Percentiles rank a stretch among this genome's conserved stretches.
phyloP scores from a whole-genome alignment of 2,329 filamentous ascomycete species.

The Aspergillus thermomutatus region DNA sequence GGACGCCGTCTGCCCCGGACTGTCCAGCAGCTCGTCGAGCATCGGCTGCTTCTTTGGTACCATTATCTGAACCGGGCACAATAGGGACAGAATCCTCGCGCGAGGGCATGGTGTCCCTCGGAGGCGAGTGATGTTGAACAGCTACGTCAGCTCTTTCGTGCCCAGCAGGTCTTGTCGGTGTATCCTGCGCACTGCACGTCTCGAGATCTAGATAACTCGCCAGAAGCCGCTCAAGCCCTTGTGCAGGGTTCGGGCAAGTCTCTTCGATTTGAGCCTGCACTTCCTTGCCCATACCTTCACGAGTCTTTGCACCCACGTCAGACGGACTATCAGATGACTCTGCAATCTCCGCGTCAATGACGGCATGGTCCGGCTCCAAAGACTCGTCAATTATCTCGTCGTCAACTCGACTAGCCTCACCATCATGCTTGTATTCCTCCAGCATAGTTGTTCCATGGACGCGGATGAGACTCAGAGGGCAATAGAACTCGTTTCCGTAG shows the following conservation, averaged over 20 bases:
- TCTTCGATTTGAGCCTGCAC: conserved; percentile 2
- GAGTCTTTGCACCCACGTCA: background rate
- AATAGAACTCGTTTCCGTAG: conserved; percentile 96
- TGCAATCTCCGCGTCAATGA: conserved; percentile 13
- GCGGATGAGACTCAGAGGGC: conserved; percentile 82
- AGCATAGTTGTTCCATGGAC: conserved; percentile 93
- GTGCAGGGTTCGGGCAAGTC: conserved; percentile 16
- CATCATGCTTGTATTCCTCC: conserved; percentile 87
- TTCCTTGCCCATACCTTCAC: conserved; percentile 24
- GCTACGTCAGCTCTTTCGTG: conserved; percentile 14
- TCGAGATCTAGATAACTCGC: conserved; percentile 2
- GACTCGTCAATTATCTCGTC: conserved; percentile 60
- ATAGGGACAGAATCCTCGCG: conserved; percentile 1
- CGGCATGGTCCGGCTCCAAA: conserved; percentile 19
- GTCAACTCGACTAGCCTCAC: conserved; percentile 60
- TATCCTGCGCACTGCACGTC: conserved; percentile 18
- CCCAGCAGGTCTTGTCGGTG: conserved; percentile 2
- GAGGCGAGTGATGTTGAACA: conserved; percentile 19
- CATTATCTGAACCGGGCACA: background rate
- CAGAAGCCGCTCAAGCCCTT: conserved; percentile 13
- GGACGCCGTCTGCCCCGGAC: conserved; percentile 8
- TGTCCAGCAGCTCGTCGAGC: conserved; percentile 18
- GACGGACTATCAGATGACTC: conserved; percentile 11
- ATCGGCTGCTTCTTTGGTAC: conserved; percentile 15
- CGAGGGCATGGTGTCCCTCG: conserved; percentile 3